A percentile compares a stretch with the other conserved stretches of the same genome.
phyloP scores from a whole-genome alignment of 768 basidiomycete genomes.

The Imleria badia region DNA sequence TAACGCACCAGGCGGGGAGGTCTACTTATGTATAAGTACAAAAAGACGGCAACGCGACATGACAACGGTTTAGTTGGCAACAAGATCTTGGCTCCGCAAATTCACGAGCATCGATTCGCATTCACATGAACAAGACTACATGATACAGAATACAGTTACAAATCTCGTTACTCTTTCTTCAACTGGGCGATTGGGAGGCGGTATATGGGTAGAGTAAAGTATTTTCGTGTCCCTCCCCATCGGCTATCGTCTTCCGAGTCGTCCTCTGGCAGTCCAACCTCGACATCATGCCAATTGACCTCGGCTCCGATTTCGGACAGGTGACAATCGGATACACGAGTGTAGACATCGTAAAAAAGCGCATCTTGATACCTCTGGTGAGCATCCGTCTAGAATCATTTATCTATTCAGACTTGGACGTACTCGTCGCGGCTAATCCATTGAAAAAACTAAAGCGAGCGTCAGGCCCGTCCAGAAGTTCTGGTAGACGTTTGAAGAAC shows the following conservation, averaged over 20 bases:
- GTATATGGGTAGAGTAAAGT: conserved; percentile 78
- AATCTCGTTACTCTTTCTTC: conserved; percentile 14
- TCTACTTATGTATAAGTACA: background rate
- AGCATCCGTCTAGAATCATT: background rate
- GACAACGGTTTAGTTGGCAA: conserved; percentile 18
- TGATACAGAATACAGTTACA: background rate
- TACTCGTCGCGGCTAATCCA: conserved; percentile 92
- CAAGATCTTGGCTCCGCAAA: background rate
- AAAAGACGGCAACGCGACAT: conserved; percentile 7
- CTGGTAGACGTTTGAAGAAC: conserved; percentile 81
- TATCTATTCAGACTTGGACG: conserved; percentile 27
- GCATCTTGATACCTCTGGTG: conserved; percentile 52
- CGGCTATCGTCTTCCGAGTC: conserved; percentile 46
- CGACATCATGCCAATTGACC: conserved; percentile 80
- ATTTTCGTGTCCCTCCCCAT: conserved; percentile 77
- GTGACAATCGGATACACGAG: conserved; percentile 80
- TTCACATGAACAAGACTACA: no score
- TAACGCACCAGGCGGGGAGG: background rate
- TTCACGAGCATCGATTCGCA: background rate
- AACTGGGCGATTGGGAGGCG: conserved; percentile 55
- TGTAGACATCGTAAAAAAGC: conserved; percentile 90
- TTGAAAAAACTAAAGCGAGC: conserved; percentile 96
- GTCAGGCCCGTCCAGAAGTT: conserved; percentile 69
- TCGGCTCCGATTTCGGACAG: conserved; percentile 78
- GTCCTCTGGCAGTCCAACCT: conserved; percentile 47